These are phyloP conservation scores for Metschnikowia matae DNA, from an alignment of 805 yeast genomes.

Conservation along the genomic window DNA sequence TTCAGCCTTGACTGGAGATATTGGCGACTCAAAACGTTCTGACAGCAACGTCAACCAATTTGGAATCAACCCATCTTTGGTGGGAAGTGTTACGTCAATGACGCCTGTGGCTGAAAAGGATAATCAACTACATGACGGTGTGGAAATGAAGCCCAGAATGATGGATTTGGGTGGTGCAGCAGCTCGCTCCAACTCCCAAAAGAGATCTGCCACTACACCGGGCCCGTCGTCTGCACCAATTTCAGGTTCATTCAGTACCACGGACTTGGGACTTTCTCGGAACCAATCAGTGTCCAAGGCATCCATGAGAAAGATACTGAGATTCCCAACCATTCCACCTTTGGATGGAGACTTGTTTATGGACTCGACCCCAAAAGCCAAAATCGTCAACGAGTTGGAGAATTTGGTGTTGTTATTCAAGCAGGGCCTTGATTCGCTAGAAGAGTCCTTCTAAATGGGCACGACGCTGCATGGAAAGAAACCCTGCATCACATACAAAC, in stretches of 20 bases:
- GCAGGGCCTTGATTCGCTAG: constrained; percentile 40
- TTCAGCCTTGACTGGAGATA: constrained; percentile 36
- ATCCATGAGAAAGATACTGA: constrained; percentile 6
- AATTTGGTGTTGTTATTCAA: constrained; percentile 34
- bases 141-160: constrained; percentile 1
- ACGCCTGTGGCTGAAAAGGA: constrained; percentile 72
- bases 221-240: constrained; percentile 15
- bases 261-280: not conserved
- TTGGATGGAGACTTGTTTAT: constrained; percentile 35
- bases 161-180: constrained; percentile 4
- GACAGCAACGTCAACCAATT: constrained; percentile 57
- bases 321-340: constrained; percentile 36
- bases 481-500: not conserved
- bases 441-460: constrained; percentile 12
- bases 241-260: constrained; percentile 4
- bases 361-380: constrained; percentile 34
- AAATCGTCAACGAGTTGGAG: constrained; percentile 35
- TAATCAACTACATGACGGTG: constrained; percentile 12
- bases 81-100: constrained; percentile 59
- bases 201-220: not conserved
- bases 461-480: not conserved
- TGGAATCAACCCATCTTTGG: constrained; percentile 55
- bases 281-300: constrained; percentile 1
- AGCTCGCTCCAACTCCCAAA: constrained; percentile 1
- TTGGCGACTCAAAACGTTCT: constrained; percentile 16